Conservation (phyloP, 148 eudicot species). For the Chenopodium quinoa region DNA sequence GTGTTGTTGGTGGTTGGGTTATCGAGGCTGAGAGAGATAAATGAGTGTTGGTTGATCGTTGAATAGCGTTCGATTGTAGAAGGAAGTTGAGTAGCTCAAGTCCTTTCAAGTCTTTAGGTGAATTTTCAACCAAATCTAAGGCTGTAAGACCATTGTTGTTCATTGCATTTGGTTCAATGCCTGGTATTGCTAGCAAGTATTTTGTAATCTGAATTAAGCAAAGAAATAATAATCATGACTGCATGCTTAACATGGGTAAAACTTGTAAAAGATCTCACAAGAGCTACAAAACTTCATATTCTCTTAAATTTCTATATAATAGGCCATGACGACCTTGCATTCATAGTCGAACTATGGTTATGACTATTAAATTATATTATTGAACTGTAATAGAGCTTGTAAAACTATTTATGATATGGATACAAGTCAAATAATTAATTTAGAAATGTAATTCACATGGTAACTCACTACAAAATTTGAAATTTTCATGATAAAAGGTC, state of each 20-base stretch:
- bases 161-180: slow-evolving; percentile 17
- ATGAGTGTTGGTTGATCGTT: not conserved
- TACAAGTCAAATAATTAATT: too few relatives aligned
- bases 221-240: not conserved
- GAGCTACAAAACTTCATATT: too few relatives aligned
- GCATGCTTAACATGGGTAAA: not conserved
- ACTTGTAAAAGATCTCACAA: too few relatives aligned
- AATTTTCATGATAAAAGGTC: too few relatives aligned
- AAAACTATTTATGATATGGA: too few relatives aligned
- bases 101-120: slow-evolving; percentile 36
- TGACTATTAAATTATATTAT: too few relatives aligned
- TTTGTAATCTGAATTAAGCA: slow-evolving; percentile 28
- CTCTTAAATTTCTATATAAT: too few relatives aligned
- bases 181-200: slow-evolving; percentile 26
- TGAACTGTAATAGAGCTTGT: too few relatives aligned
- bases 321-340: too few relatives aligned
- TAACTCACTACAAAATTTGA: too few relatives aligned
- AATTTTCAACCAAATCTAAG: slow-evolving; percentile 35
- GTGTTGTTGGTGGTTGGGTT: not conserved
- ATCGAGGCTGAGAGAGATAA: not conserved
- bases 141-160: slow-evolving; percentile 36
- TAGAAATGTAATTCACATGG: too few relatives aligned
- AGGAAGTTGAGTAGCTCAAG: slow-evolving; percentile 37
- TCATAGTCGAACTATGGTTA: too few relatives aligned
- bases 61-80: slow-evolving; percentile 16